Conservation (phyloP, 441 rosid species). For the Gossypium schwendimanii region DNA sequence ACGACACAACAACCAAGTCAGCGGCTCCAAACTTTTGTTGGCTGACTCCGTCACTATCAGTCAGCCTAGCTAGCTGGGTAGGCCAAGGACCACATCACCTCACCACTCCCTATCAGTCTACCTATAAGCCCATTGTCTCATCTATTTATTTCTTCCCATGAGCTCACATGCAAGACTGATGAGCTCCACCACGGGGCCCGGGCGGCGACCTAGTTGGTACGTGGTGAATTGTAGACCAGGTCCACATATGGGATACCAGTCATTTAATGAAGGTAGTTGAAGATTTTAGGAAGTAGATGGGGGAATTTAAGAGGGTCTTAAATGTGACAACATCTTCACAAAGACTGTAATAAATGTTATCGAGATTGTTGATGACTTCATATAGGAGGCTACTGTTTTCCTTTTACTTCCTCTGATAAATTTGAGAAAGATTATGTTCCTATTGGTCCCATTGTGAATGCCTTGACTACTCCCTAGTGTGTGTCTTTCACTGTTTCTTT, state of each 20-base stretch:
- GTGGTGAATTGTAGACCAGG: not conserved
- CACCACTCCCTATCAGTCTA: not conserved
- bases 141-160: conserved; percentile 26
- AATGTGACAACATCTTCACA: conserved; percentile 17
- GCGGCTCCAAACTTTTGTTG: not conserved
- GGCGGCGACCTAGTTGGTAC: not conserved
- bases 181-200: not conserved
- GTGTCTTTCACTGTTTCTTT: not conserved
- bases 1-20: not conserved
- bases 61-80: not conserved
- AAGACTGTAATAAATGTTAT: conserved; percentile 2
- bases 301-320: conserved; percentile 7
- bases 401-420: not conserved
- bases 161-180: conserved; percentile 26
- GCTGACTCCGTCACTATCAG: not conserved
- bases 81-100: not conserved
- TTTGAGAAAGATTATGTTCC: not conserved
- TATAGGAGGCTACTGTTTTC: not conserved
- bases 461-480: not conserved
- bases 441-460: not conserved
- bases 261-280: conserved; percentile 17
- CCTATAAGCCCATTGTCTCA: conserved; percentile 12
- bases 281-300: not conserved
- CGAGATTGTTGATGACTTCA: not conserved
- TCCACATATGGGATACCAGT: not conserved